Conservation (phyloP, 1,139 yeast genomes). For the Diutina scorzettiae region DNA sequence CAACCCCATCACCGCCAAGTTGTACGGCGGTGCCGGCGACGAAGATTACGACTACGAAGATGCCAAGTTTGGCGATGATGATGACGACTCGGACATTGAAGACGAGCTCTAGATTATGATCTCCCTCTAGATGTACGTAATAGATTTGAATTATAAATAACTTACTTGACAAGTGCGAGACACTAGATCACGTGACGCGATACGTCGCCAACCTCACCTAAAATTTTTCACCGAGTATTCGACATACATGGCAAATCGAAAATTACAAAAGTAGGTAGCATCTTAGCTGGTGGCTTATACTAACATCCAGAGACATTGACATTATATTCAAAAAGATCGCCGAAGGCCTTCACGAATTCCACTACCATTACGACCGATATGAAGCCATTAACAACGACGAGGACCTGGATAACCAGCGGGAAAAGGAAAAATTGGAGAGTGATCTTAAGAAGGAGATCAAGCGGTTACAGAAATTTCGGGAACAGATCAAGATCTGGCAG, state of each 20-base stretch:
- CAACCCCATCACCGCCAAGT: constrained; percentile 83
- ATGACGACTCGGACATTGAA: constrained; percentile 43
- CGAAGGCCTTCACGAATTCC: constrained; percentile 21
- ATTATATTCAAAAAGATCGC: constrained; percentile 18
- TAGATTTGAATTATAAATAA: neutral
- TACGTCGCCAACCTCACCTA: neutral
- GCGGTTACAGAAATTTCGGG: constrained; percentile 86
- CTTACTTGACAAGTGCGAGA: neutral
- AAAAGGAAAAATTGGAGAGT: constrained; percentile 60
- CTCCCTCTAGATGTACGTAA: neutral
- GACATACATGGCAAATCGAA: constrained; percentile 29
- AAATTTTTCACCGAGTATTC: constrained; percentile 2
- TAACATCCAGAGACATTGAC: constrained; percentile 16
- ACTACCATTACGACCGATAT: constrained; percentile 34
- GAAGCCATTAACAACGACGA: constrained; percentile 26
- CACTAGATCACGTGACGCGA: no score
- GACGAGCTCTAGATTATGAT: constrained; percentile 32
- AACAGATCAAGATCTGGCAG: constrained; percentile 90
- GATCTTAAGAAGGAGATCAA: constrained; percentile 94
- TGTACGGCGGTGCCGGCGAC: constrained; percentile 4
- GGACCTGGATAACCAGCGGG: constrained; percentile 44
- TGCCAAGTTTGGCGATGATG: neutral
- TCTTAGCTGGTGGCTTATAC: constrained; percentile 5
- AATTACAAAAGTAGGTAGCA: constrained; percentile 34
- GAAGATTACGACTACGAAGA: neutral